Evolutionary conservation across 352 stramenopile genomes (phyloP).

Genomic region (Phytophthora boehmeriae): DNA sequence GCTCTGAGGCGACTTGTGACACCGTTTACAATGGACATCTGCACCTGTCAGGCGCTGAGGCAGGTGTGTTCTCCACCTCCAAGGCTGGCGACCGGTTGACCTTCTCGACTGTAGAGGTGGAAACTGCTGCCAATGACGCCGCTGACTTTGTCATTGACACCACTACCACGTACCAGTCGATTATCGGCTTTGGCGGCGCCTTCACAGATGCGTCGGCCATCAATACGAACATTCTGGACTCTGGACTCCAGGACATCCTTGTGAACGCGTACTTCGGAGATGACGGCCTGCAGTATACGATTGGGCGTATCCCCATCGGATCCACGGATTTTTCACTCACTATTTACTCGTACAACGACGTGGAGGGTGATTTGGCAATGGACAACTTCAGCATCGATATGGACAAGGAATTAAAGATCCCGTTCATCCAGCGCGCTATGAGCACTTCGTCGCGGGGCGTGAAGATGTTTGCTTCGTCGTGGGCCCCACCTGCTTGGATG

Average conservation of each 20-base stretch:
- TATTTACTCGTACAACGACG: conserved; percentile 89
- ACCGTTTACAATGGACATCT: conserved; percentile 55
- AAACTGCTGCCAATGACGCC: conserved; percentile 13
- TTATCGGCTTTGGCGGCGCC: conserved; percentile 88
- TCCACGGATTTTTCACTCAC: conserved; percentile 87
- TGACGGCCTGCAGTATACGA: conserved; percentile 81
- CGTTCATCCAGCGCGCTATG: conserved; percentile 68
- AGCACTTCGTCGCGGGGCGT: conserved; percentile 48
- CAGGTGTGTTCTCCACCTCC: conserved; percentile 56
- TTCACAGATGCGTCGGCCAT: conserved; percentile 89
- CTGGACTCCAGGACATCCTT: conserved; percentile 63
- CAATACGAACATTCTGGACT: conserved; percentile 73
- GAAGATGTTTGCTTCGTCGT: conserved; percentile 76
- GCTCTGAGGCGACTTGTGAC: conserved; percentile 56
- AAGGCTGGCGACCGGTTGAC: conserved; percentile 54
- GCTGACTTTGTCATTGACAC: conserved; percentile 60
- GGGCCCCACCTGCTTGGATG: conserved; percentile 87
- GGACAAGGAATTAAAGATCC: conserved; percentile 84
- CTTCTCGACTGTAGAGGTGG: conserved; percentile 41
- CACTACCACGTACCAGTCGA: conserved; percentile 69
- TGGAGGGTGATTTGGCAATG: conserved; percentile 81
- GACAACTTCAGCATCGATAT: conserved; percentile 84
- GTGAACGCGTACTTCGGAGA: conserved; percentile 85
- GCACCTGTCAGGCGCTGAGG: conserved; percentile 39
- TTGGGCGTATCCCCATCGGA: conserved; percentile 85